These are phyloP conservation scores for Tolypocladium ovalisporum DNA, from an alignment of 2,329 filamentous ascomycete species.

Conservation along the genomic window DNA sequence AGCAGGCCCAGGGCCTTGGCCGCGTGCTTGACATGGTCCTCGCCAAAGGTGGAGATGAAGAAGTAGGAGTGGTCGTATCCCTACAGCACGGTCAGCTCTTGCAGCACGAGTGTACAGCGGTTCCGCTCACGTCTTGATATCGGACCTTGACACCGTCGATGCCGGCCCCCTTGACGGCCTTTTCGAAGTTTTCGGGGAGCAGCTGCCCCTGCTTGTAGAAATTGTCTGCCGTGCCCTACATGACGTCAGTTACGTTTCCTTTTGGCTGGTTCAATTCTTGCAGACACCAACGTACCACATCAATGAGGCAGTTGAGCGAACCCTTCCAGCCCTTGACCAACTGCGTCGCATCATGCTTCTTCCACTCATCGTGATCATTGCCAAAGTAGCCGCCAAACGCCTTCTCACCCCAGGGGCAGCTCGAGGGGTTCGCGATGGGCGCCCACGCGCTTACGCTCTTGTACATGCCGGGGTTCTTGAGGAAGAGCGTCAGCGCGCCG, in stretches of 20 bases:
- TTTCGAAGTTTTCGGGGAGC: conserved; percentile 83
- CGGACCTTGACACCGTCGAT: conserved; percentile 64
- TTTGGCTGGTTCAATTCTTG: not conserved
- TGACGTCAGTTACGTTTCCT: not conserved
- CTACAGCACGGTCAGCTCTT: conserved; percentile 20
- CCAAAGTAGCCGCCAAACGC: conserved; percentile 89
- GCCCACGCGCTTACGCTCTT: conserved; percentile 83
- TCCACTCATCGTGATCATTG: conserved; percentile 65
- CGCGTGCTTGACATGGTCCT: conserved; percentile 84
- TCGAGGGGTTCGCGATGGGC: conserved; percentile 75
- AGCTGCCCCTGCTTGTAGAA: conserved; percentile 94
- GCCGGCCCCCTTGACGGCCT: conserved; percentile 66
- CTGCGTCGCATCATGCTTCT: conserved; percentile 85
- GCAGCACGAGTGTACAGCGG: not conserved
- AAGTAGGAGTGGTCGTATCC: conserved; percentile 97
- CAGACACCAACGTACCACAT: conserved; percentile 53
- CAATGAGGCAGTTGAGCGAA: conserved; percentile 69
- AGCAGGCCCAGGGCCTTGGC: conserved; percentile 61
- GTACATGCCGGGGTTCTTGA: conserved; percentile 86
- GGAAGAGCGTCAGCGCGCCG: conserved; percentile 82
- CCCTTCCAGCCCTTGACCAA: conserved; percentile 65
- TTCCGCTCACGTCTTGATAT: conserved; percentile 57
- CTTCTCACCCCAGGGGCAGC: conserved; percentile 91
- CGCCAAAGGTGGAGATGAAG: conserved; percentile 84
- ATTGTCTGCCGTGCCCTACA: conserved; percentile 78